phyloP scores from a whole-genome alignment of 148 eudicot species.

The Silene uniflora region DNA sequence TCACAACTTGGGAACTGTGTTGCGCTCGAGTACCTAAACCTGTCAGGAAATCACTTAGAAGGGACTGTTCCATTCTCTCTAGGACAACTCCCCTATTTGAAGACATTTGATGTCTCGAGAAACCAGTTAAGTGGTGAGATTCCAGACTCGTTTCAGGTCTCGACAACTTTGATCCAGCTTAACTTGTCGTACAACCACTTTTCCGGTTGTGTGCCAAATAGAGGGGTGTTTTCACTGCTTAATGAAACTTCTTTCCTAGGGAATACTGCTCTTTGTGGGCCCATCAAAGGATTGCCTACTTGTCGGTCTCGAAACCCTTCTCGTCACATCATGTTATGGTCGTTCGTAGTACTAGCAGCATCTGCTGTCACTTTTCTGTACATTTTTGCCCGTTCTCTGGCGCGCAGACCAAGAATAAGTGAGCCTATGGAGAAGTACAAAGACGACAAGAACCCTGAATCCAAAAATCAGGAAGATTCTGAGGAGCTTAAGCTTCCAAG shows the following conservation, averaged over 20 bases:
- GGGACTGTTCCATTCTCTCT: slow-evolving; percentile 50
- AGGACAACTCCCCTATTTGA: slow-evolving; percentile 57
- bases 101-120: slow-evolving; percentile 53
- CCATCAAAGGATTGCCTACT: slow-evolving; percentile 47
- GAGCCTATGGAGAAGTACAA: slow-evolving; percentile 4
- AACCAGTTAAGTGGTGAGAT: slow-evolving; percentile 51
- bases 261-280: slow-evolving; percentile 57
- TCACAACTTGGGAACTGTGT: slow-evolving; percentile 70
- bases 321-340: slow-evolving; percentile 29
- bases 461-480: slow-evolving; percentile 33
- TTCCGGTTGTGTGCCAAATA: slow-evolving; percentile 42
- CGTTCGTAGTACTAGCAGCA: slow-evolving; percentile 37
- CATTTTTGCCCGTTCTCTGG: slow-evolving; percentile 35
- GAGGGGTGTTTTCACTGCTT: slow-evolving; percentile 49
- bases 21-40: slow-evolving; percentile 62
- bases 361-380: slow-evolving; percentile 33
- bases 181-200: slow-evolving; percentile 70
- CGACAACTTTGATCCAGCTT: slow-evolving; percentile 43
- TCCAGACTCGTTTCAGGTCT: slow-evolving; percentile 55
- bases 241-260: slow-evolving; percentile 52
- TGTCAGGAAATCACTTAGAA: slow-evolving; percentile 47
- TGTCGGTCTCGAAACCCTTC: slow-evolving; percentile 33
- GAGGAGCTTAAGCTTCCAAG: slow-evolving; percentile 56
- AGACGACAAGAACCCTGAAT: slow-evolving; percentile 24
- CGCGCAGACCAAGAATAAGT: slow-evolving; percentile 27